Percentiles rank a stretch among this genome's conserved stretches.
Evolutionary conservation across 2,329 filamentous ascomycete genomes (phyloP).

Genomic region (Colletotrichum brevisporum): DNA sequence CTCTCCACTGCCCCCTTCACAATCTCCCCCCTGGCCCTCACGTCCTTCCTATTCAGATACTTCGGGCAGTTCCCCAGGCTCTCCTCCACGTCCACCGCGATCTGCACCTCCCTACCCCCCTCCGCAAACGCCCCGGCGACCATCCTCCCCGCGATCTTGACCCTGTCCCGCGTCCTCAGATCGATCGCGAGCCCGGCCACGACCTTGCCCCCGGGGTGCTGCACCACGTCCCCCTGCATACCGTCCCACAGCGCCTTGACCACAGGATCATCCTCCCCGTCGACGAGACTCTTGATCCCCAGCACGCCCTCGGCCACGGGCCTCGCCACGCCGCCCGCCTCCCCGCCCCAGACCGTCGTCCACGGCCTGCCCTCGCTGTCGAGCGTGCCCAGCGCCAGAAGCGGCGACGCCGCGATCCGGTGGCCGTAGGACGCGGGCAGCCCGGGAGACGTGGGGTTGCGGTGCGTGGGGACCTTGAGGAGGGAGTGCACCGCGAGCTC

Average conservation of each 20-base stretch:
- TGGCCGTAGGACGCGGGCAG: constrained; percentile 73
- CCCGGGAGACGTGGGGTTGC: constrained; percentile 78
- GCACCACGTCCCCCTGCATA: constrained; percentile 53
- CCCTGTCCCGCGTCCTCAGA: constrained; percentile 75
- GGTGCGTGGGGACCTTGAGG: constrained; percentile 67
- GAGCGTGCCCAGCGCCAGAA: constrained; percentile 81
- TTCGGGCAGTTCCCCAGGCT: constrained; percentile 89
- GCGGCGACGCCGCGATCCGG: constrained; percentile 73
- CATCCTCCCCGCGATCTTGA: constrained; percentile 82
- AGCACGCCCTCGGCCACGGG: constrained; percentile 75
- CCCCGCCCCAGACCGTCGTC: constrained; percentile 85
- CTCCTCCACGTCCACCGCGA: constrained; percentile 79
- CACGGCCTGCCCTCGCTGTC: constrained; percentile 77
- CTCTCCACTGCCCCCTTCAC: constrained; percentile 44
- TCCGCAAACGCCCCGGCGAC: constrained; percentile 70
- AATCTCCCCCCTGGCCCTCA: constrained; percentile 54
- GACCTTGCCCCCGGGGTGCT: constrained; percentile 52
- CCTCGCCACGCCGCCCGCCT: constrained; percentile 73
- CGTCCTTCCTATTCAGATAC: constrained; percentile 82
- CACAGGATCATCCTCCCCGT: constrained; percentile 77
- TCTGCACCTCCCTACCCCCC: constrained; percentile 57
- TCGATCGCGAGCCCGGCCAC: constrained; percentile 73
- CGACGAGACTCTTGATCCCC: constrained; percentile 73
- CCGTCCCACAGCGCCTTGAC: constrained; percentile 72
- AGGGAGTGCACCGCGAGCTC: constrained; percentile 76